Conservation (phyloP, 164 flowering plant species). For the Akebia trifoliata region DNA sequence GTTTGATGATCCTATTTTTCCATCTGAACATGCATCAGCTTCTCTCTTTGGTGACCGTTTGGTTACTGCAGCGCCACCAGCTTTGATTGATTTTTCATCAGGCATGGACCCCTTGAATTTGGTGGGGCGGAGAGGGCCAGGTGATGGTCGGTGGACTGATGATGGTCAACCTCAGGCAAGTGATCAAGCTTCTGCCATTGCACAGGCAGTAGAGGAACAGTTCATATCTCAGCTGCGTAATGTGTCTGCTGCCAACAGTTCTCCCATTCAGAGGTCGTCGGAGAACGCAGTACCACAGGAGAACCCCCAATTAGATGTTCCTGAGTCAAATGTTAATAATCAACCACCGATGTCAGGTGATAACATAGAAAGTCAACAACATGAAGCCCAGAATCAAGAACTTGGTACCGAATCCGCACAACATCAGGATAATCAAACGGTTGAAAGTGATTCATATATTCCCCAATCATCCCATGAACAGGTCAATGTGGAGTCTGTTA, state of each 20-base stretch:
- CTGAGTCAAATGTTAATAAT: constrained; percentile 24
- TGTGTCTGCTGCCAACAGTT: constrained; percentile 32
- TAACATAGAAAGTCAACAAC: constrained; percentile 29
- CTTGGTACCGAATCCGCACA: constrained; percentile 19
- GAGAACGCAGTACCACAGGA: constrained; percentile 40
- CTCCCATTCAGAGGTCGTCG: constrained; percentile 31
- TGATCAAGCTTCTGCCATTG: constrained; percentile 70
- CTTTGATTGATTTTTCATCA: constrained; percentile 68
- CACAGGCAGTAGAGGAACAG: constrained; percentile 80
- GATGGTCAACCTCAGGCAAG: constrained; percentile 93
- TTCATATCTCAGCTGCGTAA: constrained; percentile 57
- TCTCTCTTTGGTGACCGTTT: constrained; percentile 61
- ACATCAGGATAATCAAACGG: constrained; percentile 24
- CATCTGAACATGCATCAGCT: constrained; percentile 57
- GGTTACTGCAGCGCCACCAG: constrained; percentile 60
- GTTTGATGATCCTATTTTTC: constrained; percentile 86
- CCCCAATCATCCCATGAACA: constrained; percentile 17
- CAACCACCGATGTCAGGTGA: constrained; percentile 30
- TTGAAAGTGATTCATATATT: constrained; percentile 25
- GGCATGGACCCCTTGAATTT: constrained; percentile 72
- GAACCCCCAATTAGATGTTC: constrained; percentile 30
- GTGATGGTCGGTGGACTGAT: constrained; percentile 95
- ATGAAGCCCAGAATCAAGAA: constrained; percentile 31
- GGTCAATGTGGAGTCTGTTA: constrained; percentile 23
- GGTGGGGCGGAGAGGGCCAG: constrained; percentile 67